Conservation (phyloP, 2,329 filamentous ascomycete species). For the Aspergillus piperis region DNA sequence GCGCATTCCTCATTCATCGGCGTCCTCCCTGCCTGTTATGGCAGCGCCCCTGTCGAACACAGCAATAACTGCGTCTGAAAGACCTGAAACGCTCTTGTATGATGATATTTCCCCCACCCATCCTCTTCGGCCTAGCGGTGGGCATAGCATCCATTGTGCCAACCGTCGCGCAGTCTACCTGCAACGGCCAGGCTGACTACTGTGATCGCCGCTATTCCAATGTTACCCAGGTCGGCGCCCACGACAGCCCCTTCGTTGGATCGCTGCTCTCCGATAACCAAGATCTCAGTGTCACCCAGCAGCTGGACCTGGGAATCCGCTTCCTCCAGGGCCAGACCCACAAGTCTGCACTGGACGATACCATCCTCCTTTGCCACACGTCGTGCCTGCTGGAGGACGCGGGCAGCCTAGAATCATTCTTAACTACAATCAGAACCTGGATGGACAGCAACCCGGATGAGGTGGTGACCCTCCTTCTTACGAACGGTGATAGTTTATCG, state of each 20-base stretch:
- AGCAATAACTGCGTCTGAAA: neutral
- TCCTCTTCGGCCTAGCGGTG: conserved; percentile 10
- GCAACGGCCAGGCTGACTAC: conserved; percentile 60
- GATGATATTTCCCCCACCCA: neutral
- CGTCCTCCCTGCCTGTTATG: neutral
- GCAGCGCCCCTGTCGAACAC: neutral
- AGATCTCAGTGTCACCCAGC: conserved; percentile 57
- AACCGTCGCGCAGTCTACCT: conserved; percentile 33
- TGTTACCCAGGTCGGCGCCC: conserved; percentile 63
- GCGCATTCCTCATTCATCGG: neutral
- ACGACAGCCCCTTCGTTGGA: conserved; percentile 67
- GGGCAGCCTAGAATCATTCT: conserved; percentile 58
- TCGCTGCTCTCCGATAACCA: conserved; percentile 59
- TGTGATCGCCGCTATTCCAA: conserved; percentile 62
- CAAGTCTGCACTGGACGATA: conserved; percentile 46
- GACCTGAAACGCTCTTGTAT: neutral
- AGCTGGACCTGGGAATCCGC: conserved; percentile 64
- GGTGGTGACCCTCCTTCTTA: conserved; percentile 64
- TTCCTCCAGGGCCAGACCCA: conserved; percentile 68
- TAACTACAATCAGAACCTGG: conserved; percentile 62
- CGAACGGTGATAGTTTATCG: conserved; percentile 56
- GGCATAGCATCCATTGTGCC: conserved; percentile 9
- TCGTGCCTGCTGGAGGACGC: conserved; percentile 61
- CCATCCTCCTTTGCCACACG: conserved; percentile 66
- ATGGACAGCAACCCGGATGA: conserved; percentile 61